Conservation (phyloP, 2,329 filamentous ascomycete species). For the Stachybotrys echinatus region DNA sequence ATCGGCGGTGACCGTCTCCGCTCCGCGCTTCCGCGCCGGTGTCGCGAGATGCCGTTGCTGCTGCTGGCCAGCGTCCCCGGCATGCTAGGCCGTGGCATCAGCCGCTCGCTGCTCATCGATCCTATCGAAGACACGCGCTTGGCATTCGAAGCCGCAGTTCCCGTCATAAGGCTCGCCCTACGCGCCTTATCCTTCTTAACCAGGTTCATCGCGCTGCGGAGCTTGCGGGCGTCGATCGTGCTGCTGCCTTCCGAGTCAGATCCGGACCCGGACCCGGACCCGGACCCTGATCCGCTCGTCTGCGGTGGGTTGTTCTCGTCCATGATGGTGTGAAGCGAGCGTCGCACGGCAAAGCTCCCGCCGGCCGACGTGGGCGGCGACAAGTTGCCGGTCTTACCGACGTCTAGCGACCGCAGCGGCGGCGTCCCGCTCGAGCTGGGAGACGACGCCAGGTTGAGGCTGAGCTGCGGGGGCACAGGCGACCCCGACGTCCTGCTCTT, state of each 20-base stretch:
- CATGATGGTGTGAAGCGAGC: slow-evolving; percentile 27
- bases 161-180: slow-evolving; percentile 31
- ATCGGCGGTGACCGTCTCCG: slow-evolving; percentile 48
- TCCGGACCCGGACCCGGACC: slow-evolving; percentile 44
- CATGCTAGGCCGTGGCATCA: slow-evolving; percentile 27
- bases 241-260: slow-evolving; percentile 41
- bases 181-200: slow-evolving; percentile 42
- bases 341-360: slow-evolving; percentile 23
- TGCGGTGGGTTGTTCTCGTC: slow-evolving; percentile 50
- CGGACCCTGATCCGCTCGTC: slow-evolving; percentile 21
- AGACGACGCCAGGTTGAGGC: slow-evolving; percentile 49
- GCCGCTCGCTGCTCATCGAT: slow-evolving; percentile 21
- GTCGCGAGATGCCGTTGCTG: slow-evolving; percentile 51
- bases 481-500: slow-evolving; percentile 51
- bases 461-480: slow-evolving; percentile 53
- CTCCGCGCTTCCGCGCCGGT: slow-evolving; percentile 45
- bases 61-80: slow-evolving; percentile 40
- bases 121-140: slow-evolving; percentile 42
- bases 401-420: slow-evolving; percentile 46
- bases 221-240: slow-evolving; percentile 46
- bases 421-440: slow-evolving; percentile 26
- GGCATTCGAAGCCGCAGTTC: slow-evolving; percentile 27
- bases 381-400: slow-evolving; percentile 44
- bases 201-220: slow-evolving; percentile 49
- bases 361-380: slow-evolving; percentile 35